Evolutionary conservation across 495 filamentous ascomycete genomes (phyloP).

Genomic region (Sordaria brevicollis): DNA sequence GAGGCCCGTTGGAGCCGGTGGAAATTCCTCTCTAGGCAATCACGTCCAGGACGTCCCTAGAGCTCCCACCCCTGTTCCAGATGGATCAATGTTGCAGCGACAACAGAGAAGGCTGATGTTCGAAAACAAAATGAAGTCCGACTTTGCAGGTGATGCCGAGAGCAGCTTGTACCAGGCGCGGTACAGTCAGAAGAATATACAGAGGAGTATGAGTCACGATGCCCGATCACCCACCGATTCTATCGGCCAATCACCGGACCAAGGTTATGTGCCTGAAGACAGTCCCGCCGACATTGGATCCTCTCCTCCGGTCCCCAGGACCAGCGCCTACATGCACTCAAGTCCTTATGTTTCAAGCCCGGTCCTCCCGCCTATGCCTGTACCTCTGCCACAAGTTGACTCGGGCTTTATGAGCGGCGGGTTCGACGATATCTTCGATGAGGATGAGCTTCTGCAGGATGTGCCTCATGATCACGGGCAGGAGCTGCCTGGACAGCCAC

Average conservation of each 20-base stretch:
- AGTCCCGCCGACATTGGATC: constrained; percentile 60
- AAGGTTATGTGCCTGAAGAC: constrained; percentile 40
- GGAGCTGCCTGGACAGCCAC: constrained; percentile 5
- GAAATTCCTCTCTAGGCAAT: constrained; percentile 31
- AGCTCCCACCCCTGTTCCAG: constrained; percentile 73
- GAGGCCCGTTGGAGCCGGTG: constrained; percentile 57
- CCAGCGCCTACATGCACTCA: constrained; percentile 33
- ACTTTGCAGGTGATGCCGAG: constrained; percentile 13
- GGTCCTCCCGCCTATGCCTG: constrained; percentile 51
- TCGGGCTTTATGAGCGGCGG: constrained; percentile 75
- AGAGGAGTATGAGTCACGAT: constrained; percentile 21
- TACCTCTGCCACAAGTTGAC: constrained; percentile 41
- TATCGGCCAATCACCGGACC: constrained; percentile 44
- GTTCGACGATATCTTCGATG: constrained; percentile 47
- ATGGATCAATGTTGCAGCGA: constrained; percentile 13
- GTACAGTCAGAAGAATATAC: constrained; percentile 4
- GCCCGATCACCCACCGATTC: constrained; percentile 37
- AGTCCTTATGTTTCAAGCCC: constrained; percentile 61
- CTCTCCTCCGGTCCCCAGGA: constrained; percentile 63
- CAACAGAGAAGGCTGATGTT: constrained; percentile 14
- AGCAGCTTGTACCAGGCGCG: constrained; percentile 3
- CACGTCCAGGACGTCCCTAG: constrained; percentile 68
- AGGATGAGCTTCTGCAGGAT: constrained; percentile 20
- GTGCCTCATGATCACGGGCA: constrained; percentile 10
- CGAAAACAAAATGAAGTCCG: constrained; percentile 10